These are phyloP conservation scores for Arabis hirsuta DNA, from an alignment of 345 rosid genomes.

Conservation along the genomic window DNA sequence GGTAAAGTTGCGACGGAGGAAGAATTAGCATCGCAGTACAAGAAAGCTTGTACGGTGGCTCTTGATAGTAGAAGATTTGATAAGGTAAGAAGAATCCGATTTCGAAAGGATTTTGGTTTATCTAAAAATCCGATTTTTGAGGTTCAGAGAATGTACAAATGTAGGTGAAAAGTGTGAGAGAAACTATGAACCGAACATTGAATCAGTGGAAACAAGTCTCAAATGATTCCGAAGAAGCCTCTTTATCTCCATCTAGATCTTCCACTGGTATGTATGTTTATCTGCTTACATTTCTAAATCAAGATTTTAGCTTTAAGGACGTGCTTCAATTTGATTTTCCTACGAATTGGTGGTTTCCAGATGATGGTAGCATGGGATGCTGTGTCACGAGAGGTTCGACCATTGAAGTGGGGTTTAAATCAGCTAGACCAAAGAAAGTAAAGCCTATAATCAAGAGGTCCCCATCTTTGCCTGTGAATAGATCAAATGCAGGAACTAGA, in stretches of 20 bases:
- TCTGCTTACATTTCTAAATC: too few relatives aligned
- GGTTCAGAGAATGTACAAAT: constrained; percentile 14
- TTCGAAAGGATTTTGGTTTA: background rate
- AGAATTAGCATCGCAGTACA: constrained; percentile 63
- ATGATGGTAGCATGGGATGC: constrained; percentile 54
- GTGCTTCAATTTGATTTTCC: background rate
- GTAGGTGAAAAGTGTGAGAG: constrained; percentile 84
- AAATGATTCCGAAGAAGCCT: constrained; percentile 52
- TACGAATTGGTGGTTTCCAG: constrained; percentile 45
- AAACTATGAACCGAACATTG: constrained; percentile 79
- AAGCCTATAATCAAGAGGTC: constrained; percentile 61
- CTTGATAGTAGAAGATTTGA: constrained; percentile 83
- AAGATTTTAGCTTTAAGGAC: background rate
- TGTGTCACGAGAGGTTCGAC: constrained; percentile 53
- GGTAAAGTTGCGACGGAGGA: constrained; percentile 73
- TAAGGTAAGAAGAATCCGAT: constrained; percentile 57
- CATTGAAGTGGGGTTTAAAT: constrained; percentile 48
- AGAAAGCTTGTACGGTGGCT: constrained; percentile 55
- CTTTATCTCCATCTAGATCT: constrained; percentile 43
- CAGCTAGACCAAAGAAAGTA: constrained; percentile 58
- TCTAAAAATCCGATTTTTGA: constrained; percentile 8
- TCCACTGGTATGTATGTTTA: constrained; percentile 34
- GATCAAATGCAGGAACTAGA: constrained; percentile 40
- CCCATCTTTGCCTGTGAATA: constrained; percentile 51
- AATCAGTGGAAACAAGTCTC: constrained; percentile 77